Percentiles rank a stretch among this genome's conserved stretches.
These are phyloP conservation scores for Cucurbita pepo DNA, from an alignment of 306 rosid genomes.

Conservation along the genomic window DNA sequence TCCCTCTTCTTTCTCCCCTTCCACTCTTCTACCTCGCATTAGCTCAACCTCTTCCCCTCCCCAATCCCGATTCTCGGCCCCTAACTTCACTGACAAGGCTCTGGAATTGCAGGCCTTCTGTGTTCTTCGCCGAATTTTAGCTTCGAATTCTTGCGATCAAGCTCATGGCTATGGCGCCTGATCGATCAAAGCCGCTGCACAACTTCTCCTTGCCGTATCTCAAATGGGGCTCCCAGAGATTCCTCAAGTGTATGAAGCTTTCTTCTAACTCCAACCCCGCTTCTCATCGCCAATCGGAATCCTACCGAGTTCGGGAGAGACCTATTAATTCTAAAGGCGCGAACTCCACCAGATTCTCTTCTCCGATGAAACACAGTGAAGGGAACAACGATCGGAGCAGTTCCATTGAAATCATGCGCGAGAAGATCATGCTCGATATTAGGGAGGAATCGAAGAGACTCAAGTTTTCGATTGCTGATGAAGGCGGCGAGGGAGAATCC, in stretches of 20 bases:
- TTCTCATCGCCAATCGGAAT: neutral
- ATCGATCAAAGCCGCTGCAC: slow-evolving; percentile 41
- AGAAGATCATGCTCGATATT: slow-evolving; percentile 20
- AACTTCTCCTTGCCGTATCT: slow-evolving; percentile 47
- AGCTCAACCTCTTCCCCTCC: neutral
- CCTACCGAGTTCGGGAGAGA: neutral
- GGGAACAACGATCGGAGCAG: neutral
- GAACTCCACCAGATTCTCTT: neutral
- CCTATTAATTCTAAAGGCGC: neutral
- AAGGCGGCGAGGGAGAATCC: slow-evolving; percentile 10
- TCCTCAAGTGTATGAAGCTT: slow-evolving; percentile 34
- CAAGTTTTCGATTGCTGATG: slow-evolving; percentile 18
- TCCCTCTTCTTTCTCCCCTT: neutral
- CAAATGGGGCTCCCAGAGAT: slow-evolving; percentile 40
- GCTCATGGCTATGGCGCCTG: slow-evolving; percentile 23
- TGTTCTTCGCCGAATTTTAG: neutral
- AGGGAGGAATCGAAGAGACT: slow-evolving; percentile 22
- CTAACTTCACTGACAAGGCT: neutral
- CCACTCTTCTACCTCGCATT: neutral
- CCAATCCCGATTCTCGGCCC: neutral
- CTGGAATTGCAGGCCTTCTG: neutral
- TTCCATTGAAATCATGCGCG: slow-evolving; percentile 8
- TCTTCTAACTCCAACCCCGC: slow-evolving; percentile 2
- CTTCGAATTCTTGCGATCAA: neutral
- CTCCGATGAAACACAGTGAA: neutral